Evolutionary conservation across 192 early-diverging fungal species (phyloP), one percentile per base, ranked within the genome.

Genomic region (Coemansia umbellata): DNA sequence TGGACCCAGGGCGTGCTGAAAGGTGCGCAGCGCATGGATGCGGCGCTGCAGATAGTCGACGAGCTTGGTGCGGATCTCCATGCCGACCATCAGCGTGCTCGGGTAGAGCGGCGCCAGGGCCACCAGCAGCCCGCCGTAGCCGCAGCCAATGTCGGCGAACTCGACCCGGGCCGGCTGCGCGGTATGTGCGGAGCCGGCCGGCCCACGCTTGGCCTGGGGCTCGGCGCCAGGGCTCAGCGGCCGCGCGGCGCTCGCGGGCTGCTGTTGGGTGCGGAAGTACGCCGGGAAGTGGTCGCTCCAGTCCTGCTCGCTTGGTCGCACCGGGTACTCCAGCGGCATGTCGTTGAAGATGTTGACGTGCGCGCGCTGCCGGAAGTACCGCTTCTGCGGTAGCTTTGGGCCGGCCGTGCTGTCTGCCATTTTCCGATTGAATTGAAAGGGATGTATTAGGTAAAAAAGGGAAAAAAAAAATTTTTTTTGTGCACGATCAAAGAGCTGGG

Each of bases 341-440:
- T 99, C 97, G 21, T 91, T 94, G 64, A 99, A 98, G 3, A 90
- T 85, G 60, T 99, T 99, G 45, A 94, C 92, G 58, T 99, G 97
- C 9, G 97, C 97, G 41, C 96, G 87, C 64, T 90, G 86, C 19
- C 86, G 76, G 57, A 83, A 89, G 60, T 78, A 92, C 52, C 87
- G 85, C 81, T 99, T 91, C 81, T 91, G 78, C 4, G 70, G 78
- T 11, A 75, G 72, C 61, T 51, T 68, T 27, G 66, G 72, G 9
- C 57, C 57, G 17, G 5, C 18, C 1, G 47, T 33, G 19, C 21
- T 55, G 28, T 37, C 28, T 22, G 58, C 58, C 58, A 61, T 61
- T 22, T 45, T 33, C 19, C 6, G 18, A 35, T 51, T 23, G 7
- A 10, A 9, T 41, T 41, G 8, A 5, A n/a, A 33, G 18, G n/a